These are phyloP conservation scores for Pneumocystis oryctolagi DNA, from an alignment of 1,139 yeast species.

Conservation along the genomic window DNA sequence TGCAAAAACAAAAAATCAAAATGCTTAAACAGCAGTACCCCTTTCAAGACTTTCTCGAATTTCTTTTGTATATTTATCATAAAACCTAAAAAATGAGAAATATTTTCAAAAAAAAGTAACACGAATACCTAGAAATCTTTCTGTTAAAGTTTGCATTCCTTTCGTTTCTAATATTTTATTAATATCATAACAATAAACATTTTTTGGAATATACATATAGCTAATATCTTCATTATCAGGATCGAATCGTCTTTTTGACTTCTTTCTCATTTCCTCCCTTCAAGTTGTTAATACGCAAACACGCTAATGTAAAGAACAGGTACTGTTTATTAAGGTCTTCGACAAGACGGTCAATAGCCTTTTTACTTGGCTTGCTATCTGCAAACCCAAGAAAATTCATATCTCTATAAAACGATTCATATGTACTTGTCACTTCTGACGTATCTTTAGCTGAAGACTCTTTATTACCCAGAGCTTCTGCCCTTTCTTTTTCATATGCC, in stretches of 20 bases:
- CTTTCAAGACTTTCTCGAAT: conserved; percentile 29
- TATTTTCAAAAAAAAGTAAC: conserved; percentile 22
- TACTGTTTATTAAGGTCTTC: conserved; percentile 29
- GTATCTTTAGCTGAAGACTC: conserved; percentile 15
- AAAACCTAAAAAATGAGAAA: neutral
- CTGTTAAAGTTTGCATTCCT: conserved; percentile 67
- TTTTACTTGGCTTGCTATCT: conserved; percentile 26
- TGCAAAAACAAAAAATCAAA: neutral
- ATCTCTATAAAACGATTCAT: conserved; percentile 6
- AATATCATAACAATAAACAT: neutral
- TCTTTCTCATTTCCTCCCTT: conserved; percentile 24
- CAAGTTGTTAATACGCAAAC: conserved; percentile 8
- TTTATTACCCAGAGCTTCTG: conserved; percentile 13
- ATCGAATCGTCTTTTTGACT: conserved; percentile 22
- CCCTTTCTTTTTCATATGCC: conserved; percentile 29
- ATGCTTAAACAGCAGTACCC: conserved; percentile 26
- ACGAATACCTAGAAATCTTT: conserved; percentile 47
- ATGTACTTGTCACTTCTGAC: neutral
- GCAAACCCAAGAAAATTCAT: conserved; percentile 17
- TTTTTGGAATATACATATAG: conserved; percentile 22
- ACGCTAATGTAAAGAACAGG: too few species aligned
- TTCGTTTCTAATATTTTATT: conserved; percentile 32
- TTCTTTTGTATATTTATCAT: conserved; percentile 24
- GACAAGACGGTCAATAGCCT: conserved; percentile 31
- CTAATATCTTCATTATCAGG: conserved; percentile 29